These are phyloP conservation scores for Tricholoma sp. DNA, from an alignment of 768 basidiomycete species.

Conservation along the genomic window DNA sequence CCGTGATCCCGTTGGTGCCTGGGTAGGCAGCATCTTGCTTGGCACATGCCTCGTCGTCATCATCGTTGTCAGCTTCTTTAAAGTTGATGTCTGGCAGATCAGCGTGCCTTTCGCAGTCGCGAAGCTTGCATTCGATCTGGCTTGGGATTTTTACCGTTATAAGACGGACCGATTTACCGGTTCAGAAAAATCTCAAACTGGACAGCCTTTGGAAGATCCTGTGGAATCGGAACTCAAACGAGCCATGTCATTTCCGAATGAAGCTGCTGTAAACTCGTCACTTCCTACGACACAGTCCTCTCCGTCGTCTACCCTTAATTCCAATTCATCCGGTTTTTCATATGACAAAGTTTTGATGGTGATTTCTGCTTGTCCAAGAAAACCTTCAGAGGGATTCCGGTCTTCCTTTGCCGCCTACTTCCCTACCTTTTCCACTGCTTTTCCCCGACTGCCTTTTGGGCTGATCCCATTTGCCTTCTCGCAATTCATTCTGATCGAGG, in stretches of 20 bases:
- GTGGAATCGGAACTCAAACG: slow-evolving; percentile 23
- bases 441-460: slow-evolving; percentile 70
- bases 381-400: slow-evolving; percentile 8
- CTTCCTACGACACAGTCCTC: slow-evolving; percentile 4
- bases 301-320: slow-evolving; percentile 1
- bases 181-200: neutral
- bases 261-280: slow-evolving; percentile 10
- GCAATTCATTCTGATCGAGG: slow-evolving; percentile 93
- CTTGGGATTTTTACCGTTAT: slow-evolving; percentile 52
- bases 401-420: slow-evolving; percentile 36
- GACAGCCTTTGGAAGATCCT: slow-evolving; percentile 17
- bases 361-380: slow-evolving; percentile 17
- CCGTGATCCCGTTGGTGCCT: slow-evolving; percentile 71
- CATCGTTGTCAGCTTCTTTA: slow-evolving; percentile 72
- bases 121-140: slow-evolving; percentile 67
- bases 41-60: slow-evolving; percentile 65
- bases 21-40: slow-evolving; percentile 67
- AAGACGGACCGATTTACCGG: slow-evolving; percentile 4
- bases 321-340: neutral
- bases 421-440: slow-evolving; percentile 66
- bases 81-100: slow-evolving; percentile 84
- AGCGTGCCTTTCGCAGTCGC: slow-evolving; percentile 74
- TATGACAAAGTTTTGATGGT: slow-evolving; percentile 4
- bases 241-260: slow-evolving; percentile 20
- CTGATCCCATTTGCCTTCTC: slow-evolving; percentile 91